Evolutionary conservation across 495 filamentous ascomycete species (phyloP).

Genomic region (Barbatosphaeria neglecta): DNA sequence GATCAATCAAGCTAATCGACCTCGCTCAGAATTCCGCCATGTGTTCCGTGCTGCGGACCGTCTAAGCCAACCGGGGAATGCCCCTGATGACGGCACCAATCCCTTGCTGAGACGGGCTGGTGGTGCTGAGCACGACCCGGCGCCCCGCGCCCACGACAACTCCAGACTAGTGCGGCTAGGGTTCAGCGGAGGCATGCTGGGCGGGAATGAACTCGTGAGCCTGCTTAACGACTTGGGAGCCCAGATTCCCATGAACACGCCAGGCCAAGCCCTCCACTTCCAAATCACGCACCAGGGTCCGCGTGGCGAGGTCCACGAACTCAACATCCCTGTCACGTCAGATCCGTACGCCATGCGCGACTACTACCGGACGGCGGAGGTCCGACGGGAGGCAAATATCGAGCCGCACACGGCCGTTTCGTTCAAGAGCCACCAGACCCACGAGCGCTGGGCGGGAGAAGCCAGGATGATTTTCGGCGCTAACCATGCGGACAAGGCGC

Average conservation of each 20-base stretch:
- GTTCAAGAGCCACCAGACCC: conserved; percentile 60
- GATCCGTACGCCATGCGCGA: conserved; percentile 17
- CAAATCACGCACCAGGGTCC: conserved; percentile 26
- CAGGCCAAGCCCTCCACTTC: conserved; percentile 32
- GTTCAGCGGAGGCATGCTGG: conserved; percentile 17
- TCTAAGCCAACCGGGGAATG: conserved; percentile 12
- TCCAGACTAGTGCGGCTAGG: conserved; percentile 23
- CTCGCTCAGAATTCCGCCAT: conserved; percentile 24
- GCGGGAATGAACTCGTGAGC: conserved; percentile 24
- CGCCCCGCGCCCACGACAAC: conserved; percentile 15
- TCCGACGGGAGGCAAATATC: conserved; percentile 29
- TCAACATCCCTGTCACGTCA: conserved; percentile 21
- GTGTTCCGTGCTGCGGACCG: conserved; percentile 19
- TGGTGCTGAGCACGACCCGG: conserved; percentile 21
- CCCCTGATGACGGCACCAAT: conserved; percentile 67
- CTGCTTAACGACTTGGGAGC: conserved; percentile 31
- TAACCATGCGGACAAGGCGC: conserved; percentile 56
- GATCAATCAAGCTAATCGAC: conserved; percentile 1
- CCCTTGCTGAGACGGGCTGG: conserved; percentile 49
- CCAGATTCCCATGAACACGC: conserved; percentile 12
- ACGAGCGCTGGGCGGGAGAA: conserved; percentile 79
- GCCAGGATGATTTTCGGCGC: conserved; percentile 72
- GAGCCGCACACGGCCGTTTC: conserved; percentile 48
- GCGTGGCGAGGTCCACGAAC: conserved; percentile 21
- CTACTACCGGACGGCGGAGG: conserved; percentile 23